These are phyloP conservation scores for Ceratocystiopsis sp. DNA, from an alignment of 2,329 filamentous ascomycete species.

Conservation along the genomic window DNA sequence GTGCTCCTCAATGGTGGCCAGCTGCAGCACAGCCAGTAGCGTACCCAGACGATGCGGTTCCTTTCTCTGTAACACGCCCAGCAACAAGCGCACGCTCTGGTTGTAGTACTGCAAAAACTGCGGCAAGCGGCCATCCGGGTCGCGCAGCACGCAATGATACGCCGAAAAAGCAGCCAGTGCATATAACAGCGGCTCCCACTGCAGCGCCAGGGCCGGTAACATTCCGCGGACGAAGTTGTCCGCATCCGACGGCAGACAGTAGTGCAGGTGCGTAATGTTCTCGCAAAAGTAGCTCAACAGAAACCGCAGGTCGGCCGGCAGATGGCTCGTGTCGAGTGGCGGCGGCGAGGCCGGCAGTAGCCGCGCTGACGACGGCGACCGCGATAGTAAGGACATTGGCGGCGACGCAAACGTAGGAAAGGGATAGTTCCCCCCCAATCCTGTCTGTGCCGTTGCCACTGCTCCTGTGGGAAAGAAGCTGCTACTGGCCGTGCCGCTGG, in stretches of 20 bases:
- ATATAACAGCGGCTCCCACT: slow-evolving; percentile 65
- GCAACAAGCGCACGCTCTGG: slow-evolving; percentile 61
- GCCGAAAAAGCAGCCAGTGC: slow-evolving; percentile 77
- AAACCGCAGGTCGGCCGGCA: slow-evolving; percentile 54
- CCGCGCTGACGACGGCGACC: slow-evolving; percentile 5
- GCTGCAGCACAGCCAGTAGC: slow-evolving; percentile 72
- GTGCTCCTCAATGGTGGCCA: slow-evolving; percentile 93
- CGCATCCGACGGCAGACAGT: slow-evolving; percentile 55
- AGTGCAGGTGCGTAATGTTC: slow-evolving; percentile 67
- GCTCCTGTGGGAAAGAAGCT: slow-evolving; percentile 10
- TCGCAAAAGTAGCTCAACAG: slow-evolving; percentile 66
- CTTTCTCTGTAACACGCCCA: slow-evolving; percentile 51
- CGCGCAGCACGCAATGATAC: slow-evolving; percentile 62
- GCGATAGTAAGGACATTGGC: slow-evolving; percentile 11
- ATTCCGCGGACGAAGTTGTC: slow-evolving; percentile 57
- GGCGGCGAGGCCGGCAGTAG: slow-evolving; percentile 6
- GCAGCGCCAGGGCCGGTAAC: slow-evolving; percentile 54
- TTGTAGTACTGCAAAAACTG: slow-evolving; percentile 86
- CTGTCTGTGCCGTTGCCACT: slow-evolving; percentile 6
- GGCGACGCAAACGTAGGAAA: background rate
- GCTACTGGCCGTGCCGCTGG: slow-evolving; percentile 24
- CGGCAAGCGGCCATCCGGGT: slow-evolving; percentile 54
- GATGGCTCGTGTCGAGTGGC: slow-evolving; percentile 32
- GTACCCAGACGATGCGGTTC: slow-evolving; percentile 58
- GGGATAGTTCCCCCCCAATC: background rate